These are phyloP conservation scores for Nitzschia inconspicua DNA, from an alignment of 108 stramenopile genomes.

Conservation along the genomic window DNA sequence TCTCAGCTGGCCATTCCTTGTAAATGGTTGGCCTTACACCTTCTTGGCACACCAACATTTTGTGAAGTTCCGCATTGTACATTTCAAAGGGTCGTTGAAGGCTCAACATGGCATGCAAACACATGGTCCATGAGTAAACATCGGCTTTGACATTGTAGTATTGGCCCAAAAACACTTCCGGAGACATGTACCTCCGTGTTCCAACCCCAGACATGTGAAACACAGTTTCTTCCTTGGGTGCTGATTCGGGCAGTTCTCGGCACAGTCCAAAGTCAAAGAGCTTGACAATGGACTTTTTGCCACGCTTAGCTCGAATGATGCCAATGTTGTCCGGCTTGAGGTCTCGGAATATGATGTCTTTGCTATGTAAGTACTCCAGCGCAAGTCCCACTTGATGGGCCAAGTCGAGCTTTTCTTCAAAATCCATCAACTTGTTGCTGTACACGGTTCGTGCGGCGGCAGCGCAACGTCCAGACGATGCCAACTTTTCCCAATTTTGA, in stretches of 20 bases:
- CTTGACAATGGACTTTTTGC: conserved; percentile 46
- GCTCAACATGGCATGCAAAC: conserved; percentile 40
- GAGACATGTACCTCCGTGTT: conserved; percentile 44
- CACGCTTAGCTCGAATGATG: conserved; percentile 18
- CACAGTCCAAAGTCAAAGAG: conserved; percentile 83
- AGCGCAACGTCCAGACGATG: background rate
- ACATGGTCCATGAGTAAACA: conserved; percentile 53
- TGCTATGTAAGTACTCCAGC: conserved; percentile 65
- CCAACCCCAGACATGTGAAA: conserved; percentile 58
- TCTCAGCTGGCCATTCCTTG: conserved; percentile 35
- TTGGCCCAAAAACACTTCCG: conserved; percentile 34
- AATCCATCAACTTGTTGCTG: conserved; percentile 1
- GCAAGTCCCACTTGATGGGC: conserved; percentile 61
- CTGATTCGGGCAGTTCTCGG: conserved; percentile 40
- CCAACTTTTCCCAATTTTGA: conserved; percentile 20
- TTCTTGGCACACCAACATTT: conserved; percentile 37
- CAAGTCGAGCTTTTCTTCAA: conserved; percentile 21
- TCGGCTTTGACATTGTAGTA: conserved; percentile 48
- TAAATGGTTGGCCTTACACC: conserved; percentile 34
- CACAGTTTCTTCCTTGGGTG: conserved; percentile 34
- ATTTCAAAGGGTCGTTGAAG: conserved; percentile 51
- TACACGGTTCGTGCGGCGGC: conserved; percentile 7
- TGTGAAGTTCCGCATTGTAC: conserved; percentile 26
- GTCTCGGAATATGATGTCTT: conserved; percentile 70
- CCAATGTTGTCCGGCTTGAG: conserved; percentile 80